Conservation (phyloP, 306 rosid genomes). For the Hylodesmum podocarpum region DNA sequence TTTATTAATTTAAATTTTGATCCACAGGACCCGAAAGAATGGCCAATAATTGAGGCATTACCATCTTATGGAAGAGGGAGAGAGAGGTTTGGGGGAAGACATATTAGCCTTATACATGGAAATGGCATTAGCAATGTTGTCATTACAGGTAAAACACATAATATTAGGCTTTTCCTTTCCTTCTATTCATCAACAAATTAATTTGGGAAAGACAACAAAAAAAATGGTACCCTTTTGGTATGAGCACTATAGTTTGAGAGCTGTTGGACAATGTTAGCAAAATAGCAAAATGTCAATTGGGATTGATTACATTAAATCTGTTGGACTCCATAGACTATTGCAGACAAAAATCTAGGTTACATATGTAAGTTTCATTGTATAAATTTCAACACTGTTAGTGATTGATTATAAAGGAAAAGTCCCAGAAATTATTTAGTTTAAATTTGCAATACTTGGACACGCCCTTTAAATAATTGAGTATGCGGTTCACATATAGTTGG, state of each 20-base stretch:
- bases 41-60: slow-evolving; percentile 87
- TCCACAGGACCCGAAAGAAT: slow-evolving; percentile 69
- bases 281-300: background rate
- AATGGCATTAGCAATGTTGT: slow-evolving; percentile 80
- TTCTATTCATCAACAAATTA: slow-evolving; percentile 12
- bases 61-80: slow-evolving; percentile 98
- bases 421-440: background rate
- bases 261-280: background rate
- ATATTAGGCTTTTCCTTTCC: background rate
- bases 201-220: background rate
- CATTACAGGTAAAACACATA: slow-evolving; percentile 78
- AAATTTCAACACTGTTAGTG: background rate
- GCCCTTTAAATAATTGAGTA: background rate
- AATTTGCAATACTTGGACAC: background rate
- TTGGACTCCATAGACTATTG: background rate
- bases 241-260: no score
- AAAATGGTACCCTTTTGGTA: background rate
- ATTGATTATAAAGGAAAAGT: background rate
- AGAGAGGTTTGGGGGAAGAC: slow-evolving; percentile 93
- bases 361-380: background rate
- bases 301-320: background rate
- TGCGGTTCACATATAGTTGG: background rate
- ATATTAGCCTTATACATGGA: slow-evolving; percentile 93
- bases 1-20: background rate
- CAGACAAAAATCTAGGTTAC: slow-evolving; percentile 7